These are phyloP conservation scores for Phaeosphaeriaceae sp. DNA, from an alignment of 2,329 filamentous ascomycete genomes.

Conservation along the genomic window DNA sequence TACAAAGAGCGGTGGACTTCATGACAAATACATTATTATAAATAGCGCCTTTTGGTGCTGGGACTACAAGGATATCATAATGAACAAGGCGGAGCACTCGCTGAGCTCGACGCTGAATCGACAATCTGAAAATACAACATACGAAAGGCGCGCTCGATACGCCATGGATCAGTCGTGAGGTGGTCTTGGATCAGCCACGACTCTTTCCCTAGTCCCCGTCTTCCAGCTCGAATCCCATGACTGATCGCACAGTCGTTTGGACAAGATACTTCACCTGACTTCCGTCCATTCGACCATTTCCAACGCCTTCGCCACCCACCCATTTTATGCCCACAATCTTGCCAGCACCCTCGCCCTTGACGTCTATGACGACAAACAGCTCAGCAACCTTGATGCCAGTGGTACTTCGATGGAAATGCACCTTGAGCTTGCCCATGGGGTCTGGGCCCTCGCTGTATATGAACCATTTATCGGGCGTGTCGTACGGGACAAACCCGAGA, in stretches of 20 bases:
- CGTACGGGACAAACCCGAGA: slow-evolving; percentile 32
- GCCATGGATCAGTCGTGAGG: background rate
- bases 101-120: background rate
- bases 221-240: slow-evolving; percentile 47
- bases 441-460: slow-evolving; percentile 45
- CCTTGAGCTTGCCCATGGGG: slow-evolving; percentile 40
- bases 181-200: background rate
- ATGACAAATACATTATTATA: background rate
- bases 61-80: background rate
- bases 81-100: background rate
- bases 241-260: slow-evolving; percentile 28
- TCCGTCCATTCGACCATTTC: slow-evolving; percentile 35
- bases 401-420: slow-evolving; percentile 43
- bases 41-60: background rate
- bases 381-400: slow-evolving; percentile 44
- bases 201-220: slow-evolving; percentile 47
- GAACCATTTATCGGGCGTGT: slow-evolving; percentile 42
- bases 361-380: slow-evolving; percentile 43
- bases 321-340: slow-evolving; percentile 46
- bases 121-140: background rate
- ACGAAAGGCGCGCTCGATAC: background rate
- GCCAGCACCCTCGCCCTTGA: slow-evolving; percentile 43
- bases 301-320: slow-evolving; percentile 29
- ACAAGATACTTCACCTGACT: slow-evolving; percentile 41
- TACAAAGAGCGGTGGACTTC: background rate